Base-by-base conservation (phyloP, 306 rosid species). In the Pyrus betulifolia region DNA sequence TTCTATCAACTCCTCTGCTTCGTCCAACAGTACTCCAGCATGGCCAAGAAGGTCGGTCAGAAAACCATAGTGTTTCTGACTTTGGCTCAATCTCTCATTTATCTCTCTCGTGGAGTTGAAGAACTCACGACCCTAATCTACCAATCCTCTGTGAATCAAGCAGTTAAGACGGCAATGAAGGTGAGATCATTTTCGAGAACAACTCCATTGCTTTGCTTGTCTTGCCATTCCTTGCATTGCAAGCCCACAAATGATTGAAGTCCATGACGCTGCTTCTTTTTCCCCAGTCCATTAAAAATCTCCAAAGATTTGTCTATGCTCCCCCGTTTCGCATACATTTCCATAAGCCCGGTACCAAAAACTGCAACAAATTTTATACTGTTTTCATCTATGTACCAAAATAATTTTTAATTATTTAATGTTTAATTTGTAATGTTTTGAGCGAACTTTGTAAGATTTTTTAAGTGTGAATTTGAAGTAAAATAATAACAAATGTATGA, bases 101-200 rank as follows among this genome's bases (percentile, higher is more conserved):
- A n/a, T 75, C 67, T 65, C 73, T 71, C 65, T 86, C 92, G 87
- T 93, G 67, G 85, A 87, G 77, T 79, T 76, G 77, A 88, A 92
- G 69, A 84, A 77, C 59, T 38, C 72, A 27, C 84, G 96, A 17
- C 93, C 92, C 75, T 88, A 85, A 25, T 87, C 89, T 25, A 92
- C 92, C 83, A 93, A 80, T 55, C 92, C 93, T 42, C 89, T 90
- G 71, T 90, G 92, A 75, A 88, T 84, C 96, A 88, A 10, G 97
- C 96, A 84, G 85, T 88, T 76, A 88, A 73, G 76, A 86, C 80
- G 64, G 88, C 86, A 80, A 88, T 75, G 45, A 92, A 87, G 70
- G 91, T 86, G 40, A 35, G 40, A 35, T 33, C 38, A 6, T 33
- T 33, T 33, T 42, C 38, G 38, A 33, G 38, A 33, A 33, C 38